These are phyloP conservation scores for Russula sp. DNA, from an alignment of 768 basidiomycete genomes.

Conservation along the genomic window DNA sequence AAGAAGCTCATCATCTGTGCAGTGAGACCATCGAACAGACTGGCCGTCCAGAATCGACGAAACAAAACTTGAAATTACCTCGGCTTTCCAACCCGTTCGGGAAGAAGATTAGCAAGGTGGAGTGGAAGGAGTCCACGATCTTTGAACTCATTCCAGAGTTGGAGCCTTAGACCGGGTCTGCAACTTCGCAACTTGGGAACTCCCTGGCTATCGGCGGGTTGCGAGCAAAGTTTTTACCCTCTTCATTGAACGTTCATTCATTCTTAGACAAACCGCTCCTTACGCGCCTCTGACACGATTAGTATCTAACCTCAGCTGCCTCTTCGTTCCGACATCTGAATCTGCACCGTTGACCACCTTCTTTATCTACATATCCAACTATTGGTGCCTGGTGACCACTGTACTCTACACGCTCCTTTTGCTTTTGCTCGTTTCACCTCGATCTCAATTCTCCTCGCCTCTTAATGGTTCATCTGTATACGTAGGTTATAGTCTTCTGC, in stretches of 20 bases:
- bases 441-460: conserved; percentile 2
- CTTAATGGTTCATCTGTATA: conserved; percentile 5
- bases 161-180: neutral
- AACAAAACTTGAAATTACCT: conserved; percentile 15
- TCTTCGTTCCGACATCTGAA: neutral
- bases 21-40: conserved; percentile 19
- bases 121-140: conserved; percentile 18
- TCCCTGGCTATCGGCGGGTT: neutral
- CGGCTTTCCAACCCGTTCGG: conserved; percentile 23
- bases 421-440: neutral
- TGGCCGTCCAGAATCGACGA: conserved; percentile 20
- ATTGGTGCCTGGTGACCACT: conserved; percentile 6
- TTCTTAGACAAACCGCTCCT: neutral
- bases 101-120: conserved; percentile 14
- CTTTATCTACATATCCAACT: conserved; percentile 7
- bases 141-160: conserved; percentile 22
- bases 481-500: conserved; percentile 15
- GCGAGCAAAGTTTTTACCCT: conserved; percentile 3
- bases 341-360: conserved; percentile 18
- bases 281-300: neutral
- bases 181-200: neutral
- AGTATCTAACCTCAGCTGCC: neutral
- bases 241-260: neutral
- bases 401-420: conserved; percentile 10
- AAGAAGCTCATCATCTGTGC: neutral